A percentile compares a stretch with the other conserved stretches of the same genome.
Evolutionary conservation across 2,329 filamentous ascomycete genomes (phyloP).

Genomic region (Xylariaceae sp.): DNA sequence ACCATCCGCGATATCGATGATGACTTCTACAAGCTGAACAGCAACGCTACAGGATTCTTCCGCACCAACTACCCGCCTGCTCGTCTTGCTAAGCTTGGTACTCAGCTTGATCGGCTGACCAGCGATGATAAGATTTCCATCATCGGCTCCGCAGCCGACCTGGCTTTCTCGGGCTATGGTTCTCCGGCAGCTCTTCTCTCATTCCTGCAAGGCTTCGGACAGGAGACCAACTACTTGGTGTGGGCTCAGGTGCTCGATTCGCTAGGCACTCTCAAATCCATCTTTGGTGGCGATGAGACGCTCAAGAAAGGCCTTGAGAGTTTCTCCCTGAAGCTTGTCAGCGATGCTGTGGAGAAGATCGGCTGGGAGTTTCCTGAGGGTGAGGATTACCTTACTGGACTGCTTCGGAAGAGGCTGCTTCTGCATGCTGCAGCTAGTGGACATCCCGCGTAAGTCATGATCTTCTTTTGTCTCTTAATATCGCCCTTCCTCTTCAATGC

Average conservation of each 20-base stretch:
- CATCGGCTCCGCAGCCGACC: constrained; percentile 80
- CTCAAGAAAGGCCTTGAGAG: constrained; percentile 69
- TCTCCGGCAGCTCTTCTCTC: constrained; percentile 76
- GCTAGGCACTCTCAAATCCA: constrained; percentile 70
- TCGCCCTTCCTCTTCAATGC: neutral
- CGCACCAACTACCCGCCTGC: constrained; percentile 88
- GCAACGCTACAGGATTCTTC: constrained; percentile 81
- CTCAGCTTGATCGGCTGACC: constrained; percentile 68
- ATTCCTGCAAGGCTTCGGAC: constrained; percentile 76
- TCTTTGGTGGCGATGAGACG: constrained; percentile 72
- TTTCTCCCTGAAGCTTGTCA: constrained; percentile 73
- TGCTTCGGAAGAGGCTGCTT: constrained; percentile 79
- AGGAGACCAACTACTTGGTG: constrained; percentile 80
- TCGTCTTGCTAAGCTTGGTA: constrained; percentile 73
- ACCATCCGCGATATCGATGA: constrained; percentile 69
- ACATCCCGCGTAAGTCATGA: constrained; percentile 61
- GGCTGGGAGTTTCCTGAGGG: constrained; percentile 77
- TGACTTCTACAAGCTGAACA: constrained; percentile 91
- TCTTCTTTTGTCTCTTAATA: constrained; percentile 3
- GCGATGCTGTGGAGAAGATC: constrained; percentile 67
- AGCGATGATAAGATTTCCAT: constrained; percentile 90
- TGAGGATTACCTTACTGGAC: constrained; percentile 76
- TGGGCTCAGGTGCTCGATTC: constrained; percentile 81
- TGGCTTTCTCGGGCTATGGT: constrained; percentile 81
- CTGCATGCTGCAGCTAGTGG: constrained; percentile 67